phyloP scores from a whole-genome alignment of 257 asterid genomes.

The Gardenia jasminoides region DNA sequence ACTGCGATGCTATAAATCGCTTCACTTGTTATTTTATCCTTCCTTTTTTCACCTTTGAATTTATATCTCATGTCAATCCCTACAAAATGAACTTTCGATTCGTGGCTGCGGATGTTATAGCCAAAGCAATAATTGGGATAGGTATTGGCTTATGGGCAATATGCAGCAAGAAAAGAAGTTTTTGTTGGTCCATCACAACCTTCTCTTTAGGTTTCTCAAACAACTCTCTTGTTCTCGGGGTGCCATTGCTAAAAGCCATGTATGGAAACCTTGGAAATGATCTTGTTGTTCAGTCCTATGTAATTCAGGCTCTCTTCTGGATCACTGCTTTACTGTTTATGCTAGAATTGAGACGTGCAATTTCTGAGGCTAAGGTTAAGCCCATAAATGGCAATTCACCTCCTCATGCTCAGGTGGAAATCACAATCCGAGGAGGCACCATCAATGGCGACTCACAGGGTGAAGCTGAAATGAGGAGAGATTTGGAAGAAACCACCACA shows the following conservation, averaged over 20 bases:
- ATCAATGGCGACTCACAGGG: not conserved
- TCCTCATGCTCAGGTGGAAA: no score
- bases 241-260: slow-evolving; percentile 65
- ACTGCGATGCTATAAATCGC: no score
- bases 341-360: slow-evolving; percentile 45
- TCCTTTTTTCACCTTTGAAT: no score
- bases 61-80: no score
- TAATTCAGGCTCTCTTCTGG: slow-evolving; percentile 63
- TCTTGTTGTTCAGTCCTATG: slow-evolving; percentile 65
- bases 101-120: no score
- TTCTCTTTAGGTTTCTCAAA: slow-evolving; percentile 54
- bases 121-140: no score
- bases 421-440: not conserved
- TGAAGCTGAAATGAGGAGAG: slow-evolving; percentile 3
- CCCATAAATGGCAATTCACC: not conserved
- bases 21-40: no score
- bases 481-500: slow-evolving; percentile 1
- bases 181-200: slow-evolving; percentile 58
- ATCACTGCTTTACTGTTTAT: slow-evolving; percentile 41
- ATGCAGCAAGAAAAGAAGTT: slow-evolving; percentile 27
- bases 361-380: not conserved
- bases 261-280: slow-evolving; percentile 51
- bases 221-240: slow-evolving; percentile 70
- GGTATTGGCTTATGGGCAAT: slow-evolving; percentile 53
- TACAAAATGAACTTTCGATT: no score